phyloP scores from a whole-genome alignment of 345 rosid species.

The Erucastrum elatum region DNA sequence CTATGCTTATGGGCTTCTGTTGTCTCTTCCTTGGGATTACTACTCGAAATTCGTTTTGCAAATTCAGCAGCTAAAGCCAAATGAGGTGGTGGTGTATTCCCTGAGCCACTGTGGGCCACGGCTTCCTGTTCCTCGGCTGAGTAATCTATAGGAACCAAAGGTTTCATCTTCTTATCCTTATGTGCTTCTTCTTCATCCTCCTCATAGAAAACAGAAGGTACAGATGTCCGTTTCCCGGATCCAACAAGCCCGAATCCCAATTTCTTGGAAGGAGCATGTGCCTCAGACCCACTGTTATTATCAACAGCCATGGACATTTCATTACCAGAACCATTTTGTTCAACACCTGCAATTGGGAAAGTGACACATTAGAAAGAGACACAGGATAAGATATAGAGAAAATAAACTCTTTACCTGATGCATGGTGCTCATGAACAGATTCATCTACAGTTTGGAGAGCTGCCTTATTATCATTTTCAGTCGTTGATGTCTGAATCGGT shows the following conservation, averaged over 20 bases:
- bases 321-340: constrained; percentile 61
- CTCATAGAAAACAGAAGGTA: constrained; percentile 89
- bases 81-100: constrained; percentile 68
- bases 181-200: constrained; percentile 92
- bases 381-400: background rate
- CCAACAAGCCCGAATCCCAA: constrained; percentile 97
- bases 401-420: constrained; percentile 31
- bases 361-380: constrained; percentile 9
- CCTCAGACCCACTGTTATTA: constrained; percentile 50
- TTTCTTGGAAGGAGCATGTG: constrained; percentile 66
- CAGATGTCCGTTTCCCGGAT: constrained; percentile 84
- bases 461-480: constrained; percentile 45
- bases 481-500: constrained; percentile 40
- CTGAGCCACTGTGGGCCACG: constrained; percentile 60
- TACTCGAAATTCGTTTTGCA: constrained; percentile 80
- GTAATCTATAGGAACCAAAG: constrained; percentile 96
- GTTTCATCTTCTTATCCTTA: constrained; percentile 90
- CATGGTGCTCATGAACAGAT: constrained; percentile 32
- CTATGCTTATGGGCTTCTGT: constrained; percentile 72
- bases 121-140: constrained; percentile 90
- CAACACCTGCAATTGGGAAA: constrained; percentile 47
- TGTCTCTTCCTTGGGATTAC: constrained; percentile 68
- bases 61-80: constrained; percentile 94
- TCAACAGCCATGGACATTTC: constrained; percentile 45
- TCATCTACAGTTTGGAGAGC: constrained; percentile 38